Conservation (phyloP, 305 asterid genomes). For the Euphrasia arctica region DNA sequence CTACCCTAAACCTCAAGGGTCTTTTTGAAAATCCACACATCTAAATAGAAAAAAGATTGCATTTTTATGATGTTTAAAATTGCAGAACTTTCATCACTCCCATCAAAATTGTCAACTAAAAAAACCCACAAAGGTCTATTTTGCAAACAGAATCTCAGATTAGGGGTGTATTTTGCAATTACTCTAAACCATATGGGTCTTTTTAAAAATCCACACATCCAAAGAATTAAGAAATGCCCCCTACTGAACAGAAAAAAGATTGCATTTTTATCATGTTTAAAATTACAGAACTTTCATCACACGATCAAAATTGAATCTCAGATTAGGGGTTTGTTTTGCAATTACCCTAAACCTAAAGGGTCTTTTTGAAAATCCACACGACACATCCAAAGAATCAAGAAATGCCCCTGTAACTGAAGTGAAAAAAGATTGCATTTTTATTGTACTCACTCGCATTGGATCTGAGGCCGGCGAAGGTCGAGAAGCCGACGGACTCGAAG, state of each 20-base stretch:
- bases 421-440: neutral
- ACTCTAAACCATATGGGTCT: neutral
- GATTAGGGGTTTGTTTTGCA: neutral
- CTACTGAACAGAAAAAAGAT: neutral
- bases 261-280: no score
- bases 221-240: neutral
- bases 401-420: neutral
- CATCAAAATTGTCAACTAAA: no score
- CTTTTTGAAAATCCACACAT: no score
- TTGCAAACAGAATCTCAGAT: no score
- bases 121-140: no score
- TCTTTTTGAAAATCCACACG: neutral
- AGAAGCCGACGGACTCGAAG: constrained; percentile 69
- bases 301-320: no score
- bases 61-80: no score
- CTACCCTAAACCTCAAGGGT: no score
- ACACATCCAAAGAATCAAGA: neutral
- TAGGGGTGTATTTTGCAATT: neutral
- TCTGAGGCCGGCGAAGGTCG: constrained; percentile 51
- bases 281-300: no score
- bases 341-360: neutral
- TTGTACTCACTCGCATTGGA: constrained; percentile 60
- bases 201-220: neutral
- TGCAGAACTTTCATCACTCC: no score
- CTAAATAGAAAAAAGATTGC: no score